phyloP scores from a whole-genome alignment of 139 green algal species.

The Haematococcus sp. region DNA sequence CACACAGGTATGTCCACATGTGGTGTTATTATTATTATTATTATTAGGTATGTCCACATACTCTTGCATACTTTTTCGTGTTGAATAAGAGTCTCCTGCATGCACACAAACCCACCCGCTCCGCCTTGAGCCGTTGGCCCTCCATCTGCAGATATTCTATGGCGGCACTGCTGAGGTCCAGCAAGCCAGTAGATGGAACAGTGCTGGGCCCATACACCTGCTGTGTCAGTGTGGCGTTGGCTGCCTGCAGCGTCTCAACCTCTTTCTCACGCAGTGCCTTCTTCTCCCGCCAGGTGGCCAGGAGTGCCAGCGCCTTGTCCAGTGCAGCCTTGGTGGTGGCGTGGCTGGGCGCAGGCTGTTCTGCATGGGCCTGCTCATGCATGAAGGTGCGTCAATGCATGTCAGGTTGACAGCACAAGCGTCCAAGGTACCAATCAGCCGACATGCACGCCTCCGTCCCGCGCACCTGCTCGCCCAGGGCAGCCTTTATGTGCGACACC shows the following conservation, averaged over 20 bases:
- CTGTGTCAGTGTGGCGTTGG: background rate
- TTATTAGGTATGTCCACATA: too few relatives aligned
- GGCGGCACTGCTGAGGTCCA: constrained; percentile 20
- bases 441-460: background rate
- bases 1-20: too few relatives aligned
- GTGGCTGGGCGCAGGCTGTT: background rate
- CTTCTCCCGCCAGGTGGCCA: background rate
- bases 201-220: constrained; percentile 3
- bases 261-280: background rate
- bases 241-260: background rate
- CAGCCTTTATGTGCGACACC: constrained; percentile 23
- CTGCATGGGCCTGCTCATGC: background rate
- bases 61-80: too few relatives aligned
- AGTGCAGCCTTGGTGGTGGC: background rate
- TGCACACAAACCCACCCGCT: constrained; percentile 11
- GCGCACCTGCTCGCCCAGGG: constrained; percentile 18
- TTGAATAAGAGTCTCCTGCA: too few relatives aligned
- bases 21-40: too few relatives aligned
- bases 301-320: background rate
- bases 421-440: background rate
- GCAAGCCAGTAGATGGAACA: background rate
- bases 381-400: background rate
- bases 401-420: background rate
- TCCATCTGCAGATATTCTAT: constrained; percentile 27
- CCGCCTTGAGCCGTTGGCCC: constrained; percentile 16